Evolutionary conservation across 352 stramenopile genomes (phyloP), one percentile per base, ranked within the genome.

Genomic region (Phytophthora crassamura): DNA sequence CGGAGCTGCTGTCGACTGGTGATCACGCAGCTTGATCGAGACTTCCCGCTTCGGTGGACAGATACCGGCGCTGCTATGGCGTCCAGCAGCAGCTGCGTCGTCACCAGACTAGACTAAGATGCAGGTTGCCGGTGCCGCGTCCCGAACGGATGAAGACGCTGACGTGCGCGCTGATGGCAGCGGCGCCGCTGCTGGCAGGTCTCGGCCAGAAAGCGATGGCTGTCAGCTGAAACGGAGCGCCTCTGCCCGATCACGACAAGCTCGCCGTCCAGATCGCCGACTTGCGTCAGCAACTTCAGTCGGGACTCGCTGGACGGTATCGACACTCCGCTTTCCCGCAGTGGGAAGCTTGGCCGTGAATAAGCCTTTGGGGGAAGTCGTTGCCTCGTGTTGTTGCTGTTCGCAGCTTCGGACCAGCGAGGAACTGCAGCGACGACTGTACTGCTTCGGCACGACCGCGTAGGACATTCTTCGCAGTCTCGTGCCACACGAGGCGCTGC

Each of bases 251-350:
- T 41, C 54, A 54, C 56, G 36, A 15, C 18, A 33, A n/a, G n/a
- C n/a, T 41, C 45, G 50, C 28, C 18, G 55, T 63, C 36, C 39
- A 56, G 34, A 45, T 28, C 33, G 15, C 20, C 33, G 50, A 53
- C 40, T 59, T 68, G 52, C 59, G 52, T 15, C 59, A 69, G 52
- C 42, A 64, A 63, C 58, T 64, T 73, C 59, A 58, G 58, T 53
- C 38, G 48, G 32, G 43, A 40, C 10, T 34, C n/a, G 41, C 58
- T 71, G 55, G 33, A 72, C 58, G 46, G 45, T 67, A 63, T 67
- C 46, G 55, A 70, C 62, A 70, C 62, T 64, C 62, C 33, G 47
- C 22, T 28, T 70, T 65, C 39, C 45, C 38, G 43, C 39, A 28
- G 22, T 43, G 16, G 49, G 41, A 20, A 42, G 7, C 22, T 33